Evolutionary conservation across 2,329 filamentous ascomycete species (phyloP).

Genomic region (Hirsutella rhossiliensis): DNA sequence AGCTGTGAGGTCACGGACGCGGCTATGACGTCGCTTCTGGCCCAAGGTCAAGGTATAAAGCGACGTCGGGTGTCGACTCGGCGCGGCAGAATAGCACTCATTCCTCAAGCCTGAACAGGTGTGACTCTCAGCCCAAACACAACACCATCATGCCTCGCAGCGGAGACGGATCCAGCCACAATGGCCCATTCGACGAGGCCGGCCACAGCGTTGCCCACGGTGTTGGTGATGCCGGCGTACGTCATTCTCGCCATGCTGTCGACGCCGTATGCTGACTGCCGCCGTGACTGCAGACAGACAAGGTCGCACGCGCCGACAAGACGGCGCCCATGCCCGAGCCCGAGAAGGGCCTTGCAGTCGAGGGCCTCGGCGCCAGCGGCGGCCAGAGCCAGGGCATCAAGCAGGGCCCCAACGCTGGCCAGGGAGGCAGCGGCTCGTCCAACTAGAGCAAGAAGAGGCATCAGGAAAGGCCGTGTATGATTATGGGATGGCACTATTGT

Average conservation of each 20-base stretch:
- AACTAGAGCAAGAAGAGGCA: conserved; percentile 3
- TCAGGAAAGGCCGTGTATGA: no score
- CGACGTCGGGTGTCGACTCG: neutral
- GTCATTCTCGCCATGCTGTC: conserved; percentile 4
- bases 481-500: no score
- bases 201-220: conserved; percentile 33
- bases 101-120: neutral
- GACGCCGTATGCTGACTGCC: neutral
- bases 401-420: conserved; percentile 25
- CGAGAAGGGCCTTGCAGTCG: conserved; percentile 30
- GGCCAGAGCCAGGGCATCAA: conserved; percentile 30
- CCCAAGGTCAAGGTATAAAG: neutral
- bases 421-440: conserved; percentile 19
- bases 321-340: conserved; percentile 33
- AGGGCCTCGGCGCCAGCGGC: conserved; percentile 28
- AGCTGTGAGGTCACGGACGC: neutral
- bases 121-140: neutral
- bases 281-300: conserved; percentile 13
- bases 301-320: conserved; percentile 36
- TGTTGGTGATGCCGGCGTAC: conserved; percentile 24
- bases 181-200: conserved; percentile 28
- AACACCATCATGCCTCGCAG: conserved; percentile 33
- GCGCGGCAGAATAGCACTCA: neutral
- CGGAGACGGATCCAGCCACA: conserved; percentile 35
- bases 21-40: neutral